Evolutionary conservation across 495 filamentous ascomycete genomes (phyloP), one percentile per base, ranked within the genome.

Genomic region (Penicillium waksmanii): DNA sequence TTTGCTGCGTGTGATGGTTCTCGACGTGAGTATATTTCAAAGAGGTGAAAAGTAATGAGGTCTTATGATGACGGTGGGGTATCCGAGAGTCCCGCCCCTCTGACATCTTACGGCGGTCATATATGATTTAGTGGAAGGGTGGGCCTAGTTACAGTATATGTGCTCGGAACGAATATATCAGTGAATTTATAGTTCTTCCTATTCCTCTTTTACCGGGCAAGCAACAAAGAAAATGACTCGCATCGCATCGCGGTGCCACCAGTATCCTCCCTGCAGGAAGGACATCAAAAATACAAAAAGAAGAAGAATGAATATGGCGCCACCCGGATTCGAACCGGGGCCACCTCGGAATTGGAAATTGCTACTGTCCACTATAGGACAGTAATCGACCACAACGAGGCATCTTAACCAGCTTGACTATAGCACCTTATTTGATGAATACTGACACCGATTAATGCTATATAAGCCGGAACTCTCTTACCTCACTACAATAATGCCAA

Each of bases 361-460:
- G 17, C n/a, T 19, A 18, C 17, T 44, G n/a, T 44, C 15, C 42
- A 44, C 42, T 44, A n/a, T 44, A 44, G 27, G 42, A 44, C 42
- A 44, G 42, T n/a, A 44, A 44, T 5, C 15, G 17, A 44, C 42
- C 42, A 44, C 42, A 44, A 44, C 42, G 42, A 44, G 42, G 42
- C 42, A 44, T 44, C 42, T 44, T 44, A 44, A 44, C 42, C 42
- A 44, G 17, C 42, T 44, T 44, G 42, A 44, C 42, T 44, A 44
- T 18, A 44, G 42, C 42, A 44, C 42, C 42, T 40, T 44, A n/a
- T 38, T 38, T 38, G 36, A 38, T 38, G 36, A 13, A 13, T 2
- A 13, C 3, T 13, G 36, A n/a, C 15, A 12, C 36, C 12, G 11
- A 38, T 13, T 38, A 38, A 12, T 38, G 36, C 36, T 13, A 38